A percentile compares a stretch with the other conserved stretches of the same genome.
Conservation (phyloP, 495 filamentous ascomycete genomes). For the Hypoxylon perforatum region DNA sequence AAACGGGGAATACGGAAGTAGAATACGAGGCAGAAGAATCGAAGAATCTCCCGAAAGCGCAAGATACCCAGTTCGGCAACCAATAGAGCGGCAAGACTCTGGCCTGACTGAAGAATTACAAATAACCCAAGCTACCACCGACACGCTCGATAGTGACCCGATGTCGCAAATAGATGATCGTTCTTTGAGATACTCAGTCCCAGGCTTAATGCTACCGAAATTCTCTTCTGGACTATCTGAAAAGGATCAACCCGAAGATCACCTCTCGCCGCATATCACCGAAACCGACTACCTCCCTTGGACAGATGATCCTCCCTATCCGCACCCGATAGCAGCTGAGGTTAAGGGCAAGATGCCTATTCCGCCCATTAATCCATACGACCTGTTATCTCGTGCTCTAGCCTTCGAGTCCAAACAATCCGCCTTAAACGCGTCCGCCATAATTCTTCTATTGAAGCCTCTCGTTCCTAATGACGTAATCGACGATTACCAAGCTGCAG, state of each 20-base stretch:
- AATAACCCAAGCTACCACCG: slow-evolving; percentile 57
- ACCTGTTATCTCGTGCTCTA: slow-evolving; percentile 59
- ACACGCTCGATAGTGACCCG: slow-evolving; percentile 48
- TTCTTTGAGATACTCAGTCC: slow-evolving; percentile 2
- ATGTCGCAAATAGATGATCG: slow-evolving; percentile 8
- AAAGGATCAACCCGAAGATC: slow-evolving; percentile 40
- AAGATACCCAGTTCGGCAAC: slow-evolving; percentile 30
- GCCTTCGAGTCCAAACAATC: slow-evolving; percentile 59
- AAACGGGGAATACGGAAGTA: slow-evolving; percentile 50
- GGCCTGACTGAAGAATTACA: slow-evolving; percentile 55
- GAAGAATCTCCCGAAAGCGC: slow-evolving; percentile 44
- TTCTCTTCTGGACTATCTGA: slow-evolving; percentile 8
- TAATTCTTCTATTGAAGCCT: slow-evolving; percentile 63
- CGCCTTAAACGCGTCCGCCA: slow-evolving; percentile 61
- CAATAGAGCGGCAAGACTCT: slow-evolving; percentile 49
- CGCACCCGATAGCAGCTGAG: slow-evolving; percentile 45
- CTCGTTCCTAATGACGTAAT: slow-evolving; percentile 60
- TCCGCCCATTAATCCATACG: slow-evolving; percentile 59
- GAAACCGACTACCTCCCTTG: slow-evolving; percentile 63
- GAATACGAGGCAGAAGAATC: slow-evolving; percentile 49
- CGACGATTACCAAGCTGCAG: slow-evolving; percentile 58
- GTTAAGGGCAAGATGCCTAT: slow-evolving; percentile 22
- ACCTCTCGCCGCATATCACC: slow-evolving; percentile 53
- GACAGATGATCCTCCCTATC: slow-evolving; percentile 60
- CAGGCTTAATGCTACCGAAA: slow-evolving; percentile 6